These are phyloP conservation scores for Ophiostoma triangulosporum DNA, from an alignment of 2,329 filamentous ascomycete species.

Conservation along the genomic window DNA sequence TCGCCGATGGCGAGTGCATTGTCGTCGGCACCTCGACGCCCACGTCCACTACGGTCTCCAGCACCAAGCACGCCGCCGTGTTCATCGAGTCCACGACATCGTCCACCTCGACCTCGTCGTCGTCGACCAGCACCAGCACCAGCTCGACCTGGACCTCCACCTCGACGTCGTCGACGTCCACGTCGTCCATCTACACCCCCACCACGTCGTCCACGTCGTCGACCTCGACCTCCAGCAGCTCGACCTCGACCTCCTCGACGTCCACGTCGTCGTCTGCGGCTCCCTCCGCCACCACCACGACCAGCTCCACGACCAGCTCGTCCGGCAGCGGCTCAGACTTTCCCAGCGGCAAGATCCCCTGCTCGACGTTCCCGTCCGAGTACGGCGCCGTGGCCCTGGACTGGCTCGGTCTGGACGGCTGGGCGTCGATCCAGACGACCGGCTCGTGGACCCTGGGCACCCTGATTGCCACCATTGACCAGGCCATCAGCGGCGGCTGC, in stretches of 20 bases:
- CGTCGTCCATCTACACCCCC: neutral
- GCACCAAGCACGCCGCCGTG: constrained; percentile 27
- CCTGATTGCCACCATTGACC: constrained; percentile 52
- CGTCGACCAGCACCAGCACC: neutral
- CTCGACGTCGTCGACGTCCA: constrained; percentile 13
- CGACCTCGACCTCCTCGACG: constrained; percentile 13
- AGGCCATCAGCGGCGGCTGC: constrained; percentile 50
- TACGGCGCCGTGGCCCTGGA: constrained; percentile 65
- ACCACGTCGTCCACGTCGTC: neutral
- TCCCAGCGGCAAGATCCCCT: constrained; percentile 59
- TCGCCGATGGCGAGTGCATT: constrained; percentile 57
- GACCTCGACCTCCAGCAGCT: constrained; percentile 15
- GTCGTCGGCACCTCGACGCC: constrained; percentile 46
- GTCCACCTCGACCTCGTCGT: neutral
- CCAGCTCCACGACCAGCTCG: constrained; percentile 15
- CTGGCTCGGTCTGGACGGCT: constrained; percentile 61
- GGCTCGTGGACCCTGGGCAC: constrained; percentile 33
- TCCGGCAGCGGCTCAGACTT: constrained; percentile 45
- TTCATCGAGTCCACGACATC: constrained; percentile 37
- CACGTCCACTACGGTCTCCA: constrained; percentile 30
- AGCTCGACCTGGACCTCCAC: constrained; percentile 12
- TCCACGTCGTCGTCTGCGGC: neutral
- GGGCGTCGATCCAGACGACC: constrained; percentile 61
- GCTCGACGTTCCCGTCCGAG: constrained; percentile 58
- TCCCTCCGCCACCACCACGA: constrained; percentile 17